Evolutionary conservation across 768 basidiomycete species (phyloP), one percentile per base, ranked within the genome.

Genomic region (Xanthoconium purpureum): DNA sequence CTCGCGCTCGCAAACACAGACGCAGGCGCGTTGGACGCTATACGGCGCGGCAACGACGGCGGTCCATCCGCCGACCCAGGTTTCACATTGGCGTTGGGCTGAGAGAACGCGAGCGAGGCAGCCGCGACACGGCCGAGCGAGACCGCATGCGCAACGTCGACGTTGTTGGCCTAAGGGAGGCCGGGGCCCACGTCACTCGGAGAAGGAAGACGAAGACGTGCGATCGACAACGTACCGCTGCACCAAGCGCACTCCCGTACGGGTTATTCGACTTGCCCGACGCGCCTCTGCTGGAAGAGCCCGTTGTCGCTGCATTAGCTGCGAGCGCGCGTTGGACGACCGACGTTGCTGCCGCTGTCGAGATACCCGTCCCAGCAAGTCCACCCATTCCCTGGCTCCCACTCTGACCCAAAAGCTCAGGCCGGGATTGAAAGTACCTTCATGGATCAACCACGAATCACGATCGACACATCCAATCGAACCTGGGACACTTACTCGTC

Each of bases 351-450:
- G 69, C 64, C 3, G 74, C 36, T 44, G 63, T 61, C 49, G 58
- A 67, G 55, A 64, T 43, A 8, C 54, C 57, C 42, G 56, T 52
- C 17, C 60, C 60, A 61, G 46, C 63, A 39, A 68, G 55, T 49
- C 61, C 50, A 42, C 64, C 9, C 13, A 13, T 62, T 47, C 55
- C 64, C 52, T 63, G 60, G 53, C 51, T 55, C 20, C 58, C 61
- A 58, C 56, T 66, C 43, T 57, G 50, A n/a, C 77, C 74, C 24
- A 86, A 75, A 33, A 89, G 74, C 55, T 88, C 85, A 40, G 87
- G 88, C 42, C 88, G 84, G 30, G 87, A 81, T 44, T 81, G 74
- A 71, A 90, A 90, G 73, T 90, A 90, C 63, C 88, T 90, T 67
- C 24, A n/a, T 15, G 38, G 42, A 53, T 56, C 47, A n/a, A 10